These are phyloP conservation scores for Asclepias syriaca DNA, from an alignment of 257 asterid species.

Conservation along the genomic window DNA sequence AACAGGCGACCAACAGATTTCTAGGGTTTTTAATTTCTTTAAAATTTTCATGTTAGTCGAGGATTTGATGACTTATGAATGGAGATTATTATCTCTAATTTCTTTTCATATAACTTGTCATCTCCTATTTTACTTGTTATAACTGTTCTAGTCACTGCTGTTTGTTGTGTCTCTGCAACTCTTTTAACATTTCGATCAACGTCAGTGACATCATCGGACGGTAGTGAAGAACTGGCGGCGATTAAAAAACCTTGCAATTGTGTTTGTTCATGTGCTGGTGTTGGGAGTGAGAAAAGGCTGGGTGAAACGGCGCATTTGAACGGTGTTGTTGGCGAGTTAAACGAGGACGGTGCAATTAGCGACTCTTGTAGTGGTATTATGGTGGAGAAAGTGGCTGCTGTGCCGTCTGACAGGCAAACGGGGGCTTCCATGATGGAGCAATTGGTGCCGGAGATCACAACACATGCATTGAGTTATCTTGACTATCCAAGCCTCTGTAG, in stretches of 20 bases:
- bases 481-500: constrained; percentile 92
- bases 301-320: constrained; percentile 31
- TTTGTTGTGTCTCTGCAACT: constrained; percentile 43
- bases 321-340: constrained; percentile 10
- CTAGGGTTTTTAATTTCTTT: constrained; percentile 10
- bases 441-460: constrained; percentile 95
- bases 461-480: constrained; percentile 92
- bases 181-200: constrained; percentile 30
- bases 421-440: constrained; percentile 99
- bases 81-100: constrained; percentile 40
- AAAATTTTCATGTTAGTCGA: constrained; percentile 33
- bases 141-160: constrained; percentile 41
- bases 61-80: constrained; percentile 55
- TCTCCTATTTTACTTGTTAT: constrained; percentile 27
- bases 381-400: constrained; percentile 34
- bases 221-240: neutral
- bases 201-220: neutral
- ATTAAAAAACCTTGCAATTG: constrained; percentile 17
- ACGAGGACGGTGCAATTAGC: constrained; percentile 1
- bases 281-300: constrained; percentile 15
- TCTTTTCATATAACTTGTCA: constrained; percentile 27
- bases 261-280: constrained; percentile 21
- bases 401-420: constrained; percentile 52
- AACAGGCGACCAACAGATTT: neutral
- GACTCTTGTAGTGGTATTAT: constrained; percentile 5